A percentile compares a stretch with the other conserved stretches of the same genome.
phyloP scores from a whole-genome alignment of 1,139 yeast genomes.

The Scheffersomyces stambukii region DNA sequence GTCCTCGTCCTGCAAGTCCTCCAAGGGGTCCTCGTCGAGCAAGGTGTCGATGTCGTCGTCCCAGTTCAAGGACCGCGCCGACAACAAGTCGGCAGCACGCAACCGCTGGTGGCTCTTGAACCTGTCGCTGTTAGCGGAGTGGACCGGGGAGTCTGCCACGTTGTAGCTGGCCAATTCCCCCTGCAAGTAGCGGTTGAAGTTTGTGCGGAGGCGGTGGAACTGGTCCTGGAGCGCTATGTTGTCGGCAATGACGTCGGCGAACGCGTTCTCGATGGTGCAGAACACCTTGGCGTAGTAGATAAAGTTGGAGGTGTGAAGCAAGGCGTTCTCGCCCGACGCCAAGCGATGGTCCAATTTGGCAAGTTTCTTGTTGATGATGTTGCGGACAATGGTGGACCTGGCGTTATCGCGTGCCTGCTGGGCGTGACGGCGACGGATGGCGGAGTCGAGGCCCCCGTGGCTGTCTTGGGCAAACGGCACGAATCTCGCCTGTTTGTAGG shows the following conservation, averaged over 20 bases:
- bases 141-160: constrained; percentile 7
- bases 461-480: constrained; percentile 22
- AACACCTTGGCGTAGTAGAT: constrained; percentile 34
- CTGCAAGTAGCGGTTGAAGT: constrained; percentile 23
- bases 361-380: constrained; percentile 25
- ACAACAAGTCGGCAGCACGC: constrained; percentile 7
- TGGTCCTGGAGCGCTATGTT: constrained; percentile 14
- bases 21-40: constrained; percentile 1
- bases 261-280: constrained; percentile 25
- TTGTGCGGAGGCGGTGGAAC: constrained; percentile 20
- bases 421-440: constrained; percentile 14
- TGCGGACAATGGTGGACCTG: constrained; percentile 20
- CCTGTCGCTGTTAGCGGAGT: constrained; percentile 11
- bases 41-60: constrained; percentile 8
- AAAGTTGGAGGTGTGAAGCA: constrained; percentile 24
- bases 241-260: constrained; percentile 16
- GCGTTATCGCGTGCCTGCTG: constrained; percentile 13
- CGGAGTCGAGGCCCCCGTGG: constrained; percentile 18
- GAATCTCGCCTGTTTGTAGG: constrained; percentile 30
- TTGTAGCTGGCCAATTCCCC: constrained; percentile 23
- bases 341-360: constrained; percentile 16
- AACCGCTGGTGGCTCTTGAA: constrained; percentile 15
- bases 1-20: constrained; percentile 8
- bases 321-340: constrained; percentile 6
- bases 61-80: constrained; percentile 6